These are phyloP conservation scores for Termitomyces sp. DNA, from an alignment of 768 basidiomycete genomes.

Conservation along the genomic window DNA sequence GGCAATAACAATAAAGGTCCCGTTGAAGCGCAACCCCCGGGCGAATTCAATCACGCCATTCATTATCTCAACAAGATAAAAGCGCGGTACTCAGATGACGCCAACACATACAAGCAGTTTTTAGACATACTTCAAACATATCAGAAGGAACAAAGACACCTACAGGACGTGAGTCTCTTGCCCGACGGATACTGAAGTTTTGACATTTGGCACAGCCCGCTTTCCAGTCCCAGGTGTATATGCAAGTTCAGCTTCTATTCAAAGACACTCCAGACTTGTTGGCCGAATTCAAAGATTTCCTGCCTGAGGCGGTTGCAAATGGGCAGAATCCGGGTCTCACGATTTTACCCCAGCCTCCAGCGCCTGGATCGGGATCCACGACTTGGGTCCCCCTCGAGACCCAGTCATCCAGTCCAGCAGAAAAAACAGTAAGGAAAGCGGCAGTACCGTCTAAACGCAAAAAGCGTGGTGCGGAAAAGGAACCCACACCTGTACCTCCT, in stretches of 20 bases:
- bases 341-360: constrained; percentile 47
- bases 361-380: constrained; percentile 25
- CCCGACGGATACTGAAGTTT: constrained; percentile 5
- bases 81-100: constrained; percentile 80
- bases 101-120: constrained; percentile 91
- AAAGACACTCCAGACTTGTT: constrained; percentile 78
- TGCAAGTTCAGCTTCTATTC: constrained; percentile 78
- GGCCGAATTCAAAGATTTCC: constrained; percentile 77
- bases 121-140: constrained; percentile 86
- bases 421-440: constrained; percentile 41
- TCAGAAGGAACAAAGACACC: constrained; percentile 76
- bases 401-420: constrained; percentile 33
- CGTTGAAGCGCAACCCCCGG: constrained; percentile 49
- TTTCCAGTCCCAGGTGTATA: constrained; percentile 67
- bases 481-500: constrained; percentile 56
- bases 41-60: constrained; percentile 92
- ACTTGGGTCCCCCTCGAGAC: constrained; percentile 38
- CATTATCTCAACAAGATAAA: constrained; percentile 99
- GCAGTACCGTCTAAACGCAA: constrained; percentile 48
- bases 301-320: constrained; percentile 58
- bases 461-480: constrained; percentile 66
- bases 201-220: background rate
- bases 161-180: constrained; percentile 59
- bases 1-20: constrained; percentile 46
- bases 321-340: constrained; percentile 36